Base-by-base conservation (phyloP, 352 stramenopile species). In the Phytopythium delawarense region DNA sequence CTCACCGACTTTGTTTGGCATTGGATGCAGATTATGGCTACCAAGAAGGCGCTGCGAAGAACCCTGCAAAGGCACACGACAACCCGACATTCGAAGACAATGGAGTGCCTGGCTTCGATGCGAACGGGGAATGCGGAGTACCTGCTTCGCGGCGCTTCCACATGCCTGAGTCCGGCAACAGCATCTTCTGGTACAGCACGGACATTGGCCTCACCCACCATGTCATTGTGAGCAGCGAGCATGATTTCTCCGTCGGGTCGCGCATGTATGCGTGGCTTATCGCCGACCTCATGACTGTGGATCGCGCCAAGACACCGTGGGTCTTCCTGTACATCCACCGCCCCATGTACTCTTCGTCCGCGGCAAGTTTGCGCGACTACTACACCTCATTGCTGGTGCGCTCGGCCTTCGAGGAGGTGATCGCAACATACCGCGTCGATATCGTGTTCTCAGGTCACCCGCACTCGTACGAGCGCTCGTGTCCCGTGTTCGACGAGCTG, bases 101-200 rank as follows among this genome's bases (percentile, higher is more conserved):
- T 0, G 61, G 54, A 15, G 69, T 63, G n/a, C 59, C 64, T n/a
- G 78, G 71, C 9, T 72, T 80, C 32, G 70, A 95, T 56, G 84
- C 72, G 15, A 75, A 75, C 28, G 91, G 91, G 9, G 91, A 98
- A 72, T 98, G 91, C 69, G 88, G 89, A 25, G 76, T 97, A 12
- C 84, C 91, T 0, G 80, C 75, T 6, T 60, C 75, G 25, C 85
- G 78, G 50, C 77, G 86, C 35, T 96, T 96, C 76, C 63, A 71
- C 53, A 94, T 95, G 82, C 85, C 79, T 0, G 64, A 71, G 21
- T 80, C 80, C 49, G 72, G 76, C 44, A 87, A 86, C 46, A 63
- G 65, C 8, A 70, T 83, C 2, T 89, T 79, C 59, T 89, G 76
- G 76, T 89, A 88, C 71, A 87, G 76, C 52, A 74, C 72, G 23